A percentile compares a stretch with the other conserved stretches of the same genome.
phyloP scores from a whole-genome alignment of 352 stramenopile species.

The Phytophthora brassicae region DNA sequence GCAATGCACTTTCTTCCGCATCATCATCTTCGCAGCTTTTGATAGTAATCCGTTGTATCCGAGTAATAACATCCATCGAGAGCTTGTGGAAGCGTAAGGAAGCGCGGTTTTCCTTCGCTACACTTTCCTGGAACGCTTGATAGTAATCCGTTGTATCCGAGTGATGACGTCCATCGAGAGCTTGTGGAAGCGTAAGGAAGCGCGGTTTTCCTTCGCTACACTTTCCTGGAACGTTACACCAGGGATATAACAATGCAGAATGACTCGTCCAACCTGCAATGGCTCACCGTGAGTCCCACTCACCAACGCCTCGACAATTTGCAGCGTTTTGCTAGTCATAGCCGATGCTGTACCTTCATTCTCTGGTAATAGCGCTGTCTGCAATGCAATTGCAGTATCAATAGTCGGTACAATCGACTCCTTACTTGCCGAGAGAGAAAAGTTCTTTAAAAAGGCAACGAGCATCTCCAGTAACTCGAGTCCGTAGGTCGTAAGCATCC shows the following conservation, averaged over 20 bases:
- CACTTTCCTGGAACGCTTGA: conserved; percentile 65
- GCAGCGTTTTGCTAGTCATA: conserved; percentile 41
- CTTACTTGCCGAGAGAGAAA: conserved; percentile 62
- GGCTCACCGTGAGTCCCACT: conserved; percentile 55
- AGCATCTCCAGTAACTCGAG: conserved; percentile 65
- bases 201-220: conserved; percentile 49
- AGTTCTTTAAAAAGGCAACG: conserved; percentile 53
- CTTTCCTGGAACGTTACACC: conserved; percentile 71
- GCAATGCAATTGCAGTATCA: conserved; percentile 61
- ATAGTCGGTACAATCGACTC: conserved; percentile 80
- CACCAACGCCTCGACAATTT: conserved; percentile 51
- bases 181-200: conserved; percentile 67
- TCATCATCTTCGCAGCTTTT: conserved; percentile 31
- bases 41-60: conserved; percentile 31
- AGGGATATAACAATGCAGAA: conserved; percentile 76
- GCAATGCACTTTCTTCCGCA: conserved; percentile 31
- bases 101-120: conserved; percentile 50
- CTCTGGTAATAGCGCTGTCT: conserved; percentile 40
- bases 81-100: conserved; percentile 72
- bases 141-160: conserved; percentile 32
- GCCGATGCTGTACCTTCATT: conserved; percentile 43
- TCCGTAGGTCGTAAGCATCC: conserved; percentile 55
- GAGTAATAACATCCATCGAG: conserved; percentile 49
- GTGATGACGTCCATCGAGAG: conserved; percentile 55
- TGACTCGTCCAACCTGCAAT: conserved; percentile 51